Conservation (phyloP, 768 basidiomycete genomes). For the Rhodotorula diobovata region DNA sequence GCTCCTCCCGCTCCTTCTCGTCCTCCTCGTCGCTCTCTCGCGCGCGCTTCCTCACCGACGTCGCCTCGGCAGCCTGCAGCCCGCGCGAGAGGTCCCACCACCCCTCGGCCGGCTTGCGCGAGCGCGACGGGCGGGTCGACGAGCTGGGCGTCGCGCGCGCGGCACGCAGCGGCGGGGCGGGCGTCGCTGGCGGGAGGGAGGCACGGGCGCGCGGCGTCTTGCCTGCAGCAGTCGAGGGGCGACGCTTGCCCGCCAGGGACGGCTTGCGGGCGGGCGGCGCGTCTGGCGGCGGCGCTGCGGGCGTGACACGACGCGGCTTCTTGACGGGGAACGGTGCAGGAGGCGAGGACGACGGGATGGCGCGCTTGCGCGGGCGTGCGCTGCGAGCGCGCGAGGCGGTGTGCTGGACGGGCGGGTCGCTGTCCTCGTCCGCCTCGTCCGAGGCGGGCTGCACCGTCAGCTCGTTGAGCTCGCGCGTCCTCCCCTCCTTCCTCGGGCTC, state of each 20-base stretch:
- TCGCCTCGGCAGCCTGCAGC: background rate
- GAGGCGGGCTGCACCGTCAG: background rate
- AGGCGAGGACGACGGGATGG: background rate
- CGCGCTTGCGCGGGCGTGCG: background rate
- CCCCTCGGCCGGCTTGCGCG: background rate
- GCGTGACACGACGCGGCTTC: background rate
- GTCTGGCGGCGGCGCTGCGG: rapidly evolving
- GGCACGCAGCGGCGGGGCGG: no score
- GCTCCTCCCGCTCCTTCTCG: background rate
- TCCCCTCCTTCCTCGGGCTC: slow-evolving; percentile 1
- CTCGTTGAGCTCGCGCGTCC: background rate
- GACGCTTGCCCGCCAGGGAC: background rate
- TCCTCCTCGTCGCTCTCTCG: background rate
- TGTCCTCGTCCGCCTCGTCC: background rate
- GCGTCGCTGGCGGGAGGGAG: background rate
- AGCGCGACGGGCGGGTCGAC: background rate
- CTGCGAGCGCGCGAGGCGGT: background rate
- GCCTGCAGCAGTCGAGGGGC: background rate
- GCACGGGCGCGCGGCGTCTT: background rate
- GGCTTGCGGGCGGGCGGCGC: background rate
- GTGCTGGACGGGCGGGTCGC: background rate
- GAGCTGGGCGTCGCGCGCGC: background rate
- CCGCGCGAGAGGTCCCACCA: background rate
- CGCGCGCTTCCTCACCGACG: background rate
- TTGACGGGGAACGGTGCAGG: background rate